phyloP scores from a whole-genome alignment of 2,329 filamentous ascomycete genomes.

The Sarocladium brachiariae region DNA sequence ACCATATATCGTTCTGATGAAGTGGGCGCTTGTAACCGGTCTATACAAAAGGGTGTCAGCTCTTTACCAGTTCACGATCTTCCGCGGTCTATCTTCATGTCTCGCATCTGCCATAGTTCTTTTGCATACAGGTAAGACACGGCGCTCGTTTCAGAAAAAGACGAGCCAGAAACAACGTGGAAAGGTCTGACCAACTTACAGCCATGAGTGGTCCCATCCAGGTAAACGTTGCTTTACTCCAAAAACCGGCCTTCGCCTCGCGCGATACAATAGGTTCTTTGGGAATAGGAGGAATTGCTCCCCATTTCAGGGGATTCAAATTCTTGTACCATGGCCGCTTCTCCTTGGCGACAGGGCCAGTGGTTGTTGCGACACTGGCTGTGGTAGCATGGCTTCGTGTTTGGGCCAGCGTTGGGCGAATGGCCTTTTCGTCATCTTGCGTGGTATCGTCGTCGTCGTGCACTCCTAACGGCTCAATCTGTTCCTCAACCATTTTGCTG shows the following conservation, averaged over 20 bases:
- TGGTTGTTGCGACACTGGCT: slow-evolving; percentile 40
- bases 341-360: slow-evolving; percentile 26
- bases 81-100: too few relatives aligned
- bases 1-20: slow-evolving; percentile 80
- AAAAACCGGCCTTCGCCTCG: slow-evolving; percentile 66
- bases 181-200: slow-evolving; percentile 39
- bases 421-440: slow-evolving; percentile 13
- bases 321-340: slow-evolving; percentile 56
- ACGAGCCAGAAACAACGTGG: too few relatives aligned
- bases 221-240: slow-evolving; percentile 73
- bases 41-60: slow-evolving; percentile 29
- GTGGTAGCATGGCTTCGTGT: slow-evolving; percentile 49
- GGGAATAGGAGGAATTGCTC: slow-evolving; percentile 47
- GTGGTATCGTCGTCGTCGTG: slow-evolving; percentile 11
- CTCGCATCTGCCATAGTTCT: too few relatives aligned
- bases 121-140: too few relatives aligned
- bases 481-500: slow-evolving; percentile 12
- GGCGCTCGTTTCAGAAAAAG: too few relatives aligned
- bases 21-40: slow-evolving; percentile 80
- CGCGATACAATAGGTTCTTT: slow-evolving; percentile 47
- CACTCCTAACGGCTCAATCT: slow-evolving; percentile 5
- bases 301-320: slow-evolving; percentile 56
- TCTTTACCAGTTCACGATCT: too few relatives aligned
- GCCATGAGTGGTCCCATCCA: slow-evolving; percentile 89
- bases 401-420: slow-evolving; percentile 16